These are phyloP conservation scores for Mycena albidolilacea DNA, from an alignment of 768 basidiomycete genomes.

Conservation along the genomic window DNA sequence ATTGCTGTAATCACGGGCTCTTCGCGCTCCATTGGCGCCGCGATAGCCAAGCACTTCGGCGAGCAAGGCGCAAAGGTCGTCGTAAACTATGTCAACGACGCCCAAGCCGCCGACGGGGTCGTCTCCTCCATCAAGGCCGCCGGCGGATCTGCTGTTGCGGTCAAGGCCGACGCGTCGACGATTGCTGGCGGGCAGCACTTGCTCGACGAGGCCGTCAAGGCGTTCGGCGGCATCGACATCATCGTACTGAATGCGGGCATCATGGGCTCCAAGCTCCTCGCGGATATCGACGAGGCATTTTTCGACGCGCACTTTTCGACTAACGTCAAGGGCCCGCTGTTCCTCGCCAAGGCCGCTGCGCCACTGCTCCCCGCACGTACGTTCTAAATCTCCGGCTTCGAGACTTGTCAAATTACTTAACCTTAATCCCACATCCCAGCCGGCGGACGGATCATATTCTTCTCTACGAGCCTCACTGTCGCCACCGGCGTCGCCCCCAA, in stretches of 20 bases:
- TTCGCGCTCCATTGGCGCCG: slow-evolving; percentile 72
- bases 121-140: slow-evolving; percentile 62
- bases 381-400: slow-evolving; percentile 30
- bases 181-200: slow-evolving; percentile 63
- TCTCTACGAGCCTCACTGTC: slow-evolving; percentile 65
- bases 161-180: slow-evolving; percentile 68
- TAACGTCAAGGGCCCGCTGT: slow-evolving; percentile 74
- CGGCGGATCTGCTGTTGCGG: slow-evolving; percentile 59
- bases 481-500: slow-evolving; percentile 62
- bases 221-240: slow-evolving; percentile 70
- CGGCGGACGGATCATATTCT: slow-evolving; percentile 71
- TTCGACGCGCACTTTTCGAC: slow-evolving; percentile 66
- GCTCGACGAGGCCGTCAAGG: slow-evolving; percentile 62
- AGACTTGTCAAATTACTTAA: too few species aligned
- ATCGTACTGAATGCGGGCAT: slow-evolving; percentile 72
- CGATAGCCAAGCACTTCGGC: slow-evolving; percentile 67
- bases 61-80: slow-evolving; percentile 71
- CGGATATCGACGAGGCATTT: slow-evolving; percentile 65
- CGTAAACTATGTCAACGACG: slow-evolving; percentile 66
- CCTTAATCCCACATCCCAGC: slow-evolving; percentile 44
- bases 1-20: slow-evolving; percentile 75
- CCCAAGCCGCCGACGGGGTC: slow-evolving; percentile 60
- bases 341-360: slow-evolving; percentile 65
- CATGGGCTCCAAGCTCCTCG: slow-evolving; percentile 66
- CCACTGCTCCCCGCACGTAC: slow-evolving; percentile 60